Evolutionary conservation across 2,329 filamentous ascomycete genomes (phyloP).

Genomic region (Cucurbitaria berberidis): DNA sequence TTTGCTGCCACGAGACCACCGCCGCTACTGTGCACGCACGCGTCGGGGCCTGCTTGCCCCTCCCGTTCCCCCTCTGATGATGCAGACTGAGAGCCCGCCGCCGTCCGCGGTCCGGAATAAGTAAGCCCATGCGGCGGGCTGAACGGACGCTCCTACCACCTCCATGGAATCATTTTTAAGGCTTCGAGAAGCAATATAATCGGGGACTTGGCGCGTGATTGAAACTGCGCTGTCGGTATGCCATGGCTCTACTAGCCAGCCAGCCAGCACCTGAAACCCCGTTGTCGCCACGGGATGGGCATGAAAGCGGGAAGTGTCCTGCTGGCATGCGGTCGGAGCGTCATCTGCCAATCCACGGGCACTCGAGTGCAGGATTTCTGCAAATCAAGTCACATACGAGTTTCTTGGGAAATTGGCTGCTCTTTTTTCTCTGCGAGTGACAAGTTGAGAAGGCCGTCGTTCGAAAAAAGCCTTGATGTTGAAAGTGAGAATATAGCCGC

Average conservation of each 20-base stretch:
- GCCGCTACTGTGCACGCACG: not conserved
- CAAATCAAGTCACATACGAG: no score
- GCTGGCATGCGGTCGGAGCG: not conserved
- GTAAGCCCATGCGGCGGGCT: not conserved
- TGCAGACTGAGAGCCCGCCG: not conserved
- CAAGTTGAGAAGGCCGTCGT: conserved; percentile 7
- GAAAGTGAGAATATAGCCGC: conserved; percentile 31
- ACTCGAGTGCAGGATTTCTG: no score
- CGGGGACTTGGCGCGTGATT: not conserved
- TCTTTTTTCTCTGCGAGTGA: conserved; percentile 5
- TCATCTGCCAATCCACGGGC: no score
- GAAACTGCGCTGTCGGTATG: not conserved
- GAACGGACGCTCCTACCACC: not conserved
- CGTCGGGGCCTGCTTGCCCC: not conserved
- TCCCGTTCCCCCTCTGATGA: not conserved
- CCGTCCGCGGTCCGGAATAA: not conserved
- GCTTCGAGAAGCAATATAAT: not conserved
- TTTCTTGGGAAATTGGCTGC: no score
- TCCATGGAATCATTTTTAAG: not conserved
- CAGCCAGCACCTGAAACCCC: not conserved
- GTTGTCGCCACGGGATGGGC: not conserved
- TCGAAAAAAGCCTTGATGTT: conserved; percentile 2
- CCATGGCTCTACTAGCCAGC: not conserved
- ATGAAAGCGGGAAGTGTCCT: not conserved
- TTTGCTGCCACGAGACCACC: not conserved